Evolutionary conservation across 202 grass and related monocot genomes (phyloP).

Genomic region (Cymbopogon flexuosus): DNA sequence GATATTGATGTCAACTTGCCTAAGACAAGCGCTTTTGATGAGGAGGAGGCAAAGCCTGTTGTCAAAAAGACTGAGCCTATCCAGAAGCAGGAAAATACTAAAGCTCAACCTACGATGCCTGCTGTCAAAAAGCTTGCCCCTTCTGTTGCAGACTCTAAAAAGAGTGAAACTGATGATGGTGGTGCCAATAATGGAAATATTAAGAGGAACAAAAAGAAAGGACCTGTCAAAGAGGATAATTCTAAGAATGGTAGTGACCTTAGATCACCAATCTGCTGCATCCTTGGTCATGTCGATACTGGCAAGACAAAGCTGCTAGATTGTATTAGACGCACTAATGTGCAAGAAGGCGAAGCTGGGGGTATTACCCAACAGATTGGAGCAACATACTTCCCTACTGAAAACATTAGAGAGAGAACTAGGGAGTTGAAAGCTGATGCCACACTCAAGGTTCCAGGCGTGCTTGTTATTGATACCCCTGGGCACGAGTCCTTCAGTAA

Average conservation of each 20-base stretch:
- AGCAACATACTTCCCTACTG: slow-evolving; percentile 87
- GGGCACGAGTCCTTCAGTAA: slow-evolving; percentile 91
- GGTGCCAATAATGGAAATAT: slow-evolving; percentile 30
- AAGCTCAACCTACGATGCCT: slow-evolving; percentile 32
- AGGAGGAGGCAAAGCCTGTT: slow-evolving; percentile 68
- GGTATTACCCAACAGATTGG: slow-evolving; percentile 98
- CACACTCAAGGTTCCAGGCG: slow-evolving; percentile 83
- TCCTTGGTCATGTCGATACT: slow-evolving; percentile 93
- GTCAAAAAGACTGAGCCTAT: slow-evolving; percentile 31
- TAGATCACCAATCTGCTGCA: slow-evolving; percentile 93
- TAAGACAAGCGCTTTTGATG: slow-evolving; percentile 49
- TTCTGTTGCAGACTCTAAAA: slow-evolving; percentile 41
- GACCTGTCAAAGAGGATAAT: slow-evolving; percentile 37
- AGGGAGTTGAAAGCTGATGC: slow-evolving; percentile 88
- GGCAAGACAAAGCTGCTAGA: slow-evolving; percentile 93
- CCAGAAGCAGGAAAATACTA: slow-evolving; percentile 41
- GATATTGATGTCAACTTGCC: slow-evolving; percentile 88
- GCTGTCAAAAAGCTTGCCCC: slow-evolving; percentile 56
- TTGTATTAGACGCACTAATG: slow-evolving; percentile 83
- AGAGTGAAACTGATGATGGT: slow-evolving; percentile 34
- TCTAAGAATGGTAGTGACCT: slow-evolving; percentile 54
- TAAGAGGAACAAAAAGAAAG: slow-evolving; percentile 61
- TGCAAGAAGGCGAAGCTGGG: slow-evolving; percentile 92
- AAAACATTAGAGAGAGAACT: slow-evolving; percentile 99
- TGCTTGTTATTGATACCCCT: slow-evolving; percentile 97